Conservation (phyloP, 345 rosid species). For the Corchorus olitorius region DNA sequence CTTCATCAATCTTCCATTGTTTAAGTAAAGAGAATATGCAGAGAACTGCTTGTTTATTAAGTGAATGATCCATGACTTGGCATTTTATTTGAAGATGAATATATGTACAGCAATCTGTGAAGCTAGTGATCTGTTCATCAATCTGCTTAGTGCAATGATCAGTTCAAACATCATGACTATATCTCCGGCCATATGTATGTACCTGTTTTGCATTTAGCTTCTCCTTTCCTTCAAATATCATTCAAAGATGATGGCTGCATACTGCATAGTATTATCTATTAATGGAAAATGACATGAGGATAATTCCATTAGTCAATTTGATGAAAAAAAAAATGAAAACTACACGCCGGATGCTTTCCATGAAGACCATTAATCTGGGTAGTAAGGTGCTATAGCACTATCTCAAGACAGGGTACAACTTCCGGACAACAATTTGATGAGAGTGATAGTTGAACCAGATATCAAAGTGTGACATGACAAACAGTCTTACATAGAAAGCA, state of each 20-base stretch:
- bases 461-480: background rate
- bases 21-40: background rate
- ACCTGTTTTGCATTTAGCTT: background rate
- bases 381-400: background rate
- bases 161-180: background rate
- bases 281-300: background rate
- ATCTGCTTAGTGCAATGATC: background rate
- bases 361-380: background rate
- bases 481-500: background rate
- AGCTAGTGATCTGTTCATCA: background rate
- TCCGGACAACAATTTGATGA: background rate
- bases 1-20: no score
- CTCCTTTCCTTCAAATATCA: background rate
- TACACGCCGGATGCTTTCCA: background rate
- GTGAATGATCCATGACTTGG: background rate
- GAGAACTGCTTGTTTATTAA: background rate
- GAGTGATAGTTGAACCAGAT: background rate
- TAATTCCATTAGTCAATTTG: background rate
- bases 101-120: background rate
- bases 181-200: background rate
- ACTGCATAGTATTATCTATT: background rate
- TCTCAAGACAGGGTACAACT: background rate
- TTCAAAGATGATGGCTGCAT: background rate
- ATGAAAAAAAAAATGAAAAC: background rate
- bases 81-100: background rate